These are phyloP conservation scores for Chiua virens DNA, from an alignment of 768 basidiomycete species.

Conservation along the genomic window DNA sequence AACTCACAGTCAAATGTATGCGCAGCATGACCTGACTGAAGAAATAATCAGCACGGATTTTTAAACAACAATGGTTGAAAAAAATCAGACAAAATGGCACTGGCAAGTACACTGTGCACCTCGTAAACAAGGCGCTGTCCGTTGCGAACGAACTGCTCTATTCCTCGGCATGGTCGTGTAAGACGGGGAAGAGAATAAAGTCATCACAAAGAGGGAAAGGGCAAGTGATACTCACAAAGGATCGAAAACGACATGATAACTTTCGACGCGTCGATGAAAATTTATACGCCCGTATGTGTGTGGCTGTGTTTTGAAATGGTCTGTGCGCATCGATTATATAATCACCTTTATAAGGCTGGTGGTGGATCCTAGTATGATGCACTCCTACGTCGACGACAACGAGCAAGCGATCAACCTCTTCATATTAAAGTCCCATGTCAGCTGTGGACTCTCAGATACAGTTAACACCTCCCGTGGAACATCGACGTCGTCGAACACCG, in stretches of 20 bases:
- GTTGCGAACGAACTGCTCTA: constrained; percentile 81
- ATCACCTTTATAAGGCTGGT: constrained; percentile 12
- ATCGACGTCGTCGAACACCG: constrained; percentile 13
- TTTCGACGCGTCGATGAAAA: constrained; percentile 1
- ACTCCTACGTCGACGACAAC: constrained; percentile 23
- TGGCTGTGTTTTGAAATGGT: constrained; percentile 31
- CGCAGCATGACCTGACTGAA: constrained; percentile 1
- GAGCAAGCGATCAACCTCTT: not conserved
- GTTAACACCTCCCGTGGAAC: constrained; percentile 9
- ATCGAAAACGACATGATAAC: not conserved
- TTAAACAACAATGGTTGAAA: not conserved
- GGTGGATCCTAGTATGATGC: not conserved
- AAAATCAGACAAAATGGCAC: constrained; percentile 80
- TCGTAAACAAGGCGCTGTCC: constrained; percentile 60
- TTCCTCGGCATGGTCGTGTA: constrained; percentile 87
- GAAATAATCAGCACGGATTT: constrained; percentile 13
- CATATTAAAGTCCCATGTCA: constrained; percentile 20
- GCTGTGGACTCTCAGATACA: constrained; percentile 9
- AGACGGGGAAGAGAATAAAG: constrained; percentile 89
- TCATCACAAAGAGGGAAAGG: constrained; percentile 46
- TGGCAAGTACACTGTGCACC: constrained; percentile 81
- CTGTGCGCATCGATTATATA: constrained; percentile 33
- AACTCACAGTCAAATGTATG: constrained; percentile 23
- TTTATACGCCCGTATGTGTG: constrained; percentile 29
- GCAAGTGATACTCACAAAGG: constrained; percentile 12